These are phyloP conservation scores for Aspergillus intermedius DNA, from an alignment of 2,329 filamentous ascomycete genomes.

Conservation along the genomic window DNA sequence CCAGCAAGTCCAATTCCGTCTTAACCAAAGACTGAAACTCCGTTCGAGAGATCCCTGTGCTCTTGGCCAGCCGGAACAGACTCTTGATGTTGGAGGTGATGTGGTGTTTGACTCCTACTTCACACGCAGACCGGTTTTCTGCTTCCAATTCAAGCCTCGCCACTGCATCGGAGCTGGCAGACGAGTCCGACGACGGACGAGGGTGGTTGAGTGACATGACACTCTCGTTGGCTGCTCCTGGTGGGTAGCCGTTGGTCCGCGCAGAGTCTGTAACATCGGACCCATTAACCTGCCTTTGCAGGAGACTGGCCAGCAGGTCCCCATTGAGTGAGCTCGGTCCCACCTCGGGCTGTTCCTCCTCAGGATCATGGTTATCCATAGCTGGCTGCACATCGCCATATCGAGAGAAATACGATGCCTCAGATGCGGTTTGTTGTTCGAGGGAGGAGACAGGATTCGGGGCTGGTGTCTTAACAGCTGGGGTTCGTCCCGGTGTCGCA, in stretches of 20 bases:
- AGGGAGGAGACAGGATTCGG: constrained; percentile 18
- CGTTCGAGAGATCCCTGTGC: constrained; percentile 51
- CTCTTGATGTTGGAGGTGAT: constrained; percentile 59
- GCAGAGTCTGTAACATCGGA: constrained; percentile 11
- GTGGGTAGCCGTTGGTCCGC: constrained; percentile 17
- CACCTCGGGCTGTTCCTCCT: constrained; percentile 44
- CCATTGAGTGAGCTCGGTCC: constrained; percentile 51
- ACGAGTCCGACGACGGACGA: constrained; percentile 38
- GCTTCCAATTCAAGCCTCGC: constrained; percentile 51
- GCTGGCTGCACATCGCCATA: constrained; percentile 60
- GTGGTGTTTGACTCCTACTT: constrained; percentile 57
- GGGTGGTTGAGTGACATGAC: constrained; percentile 35
- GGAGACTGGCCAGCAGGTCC: constrained; percentile 39
- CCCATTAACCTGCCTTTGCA: constrained; percentile 33
- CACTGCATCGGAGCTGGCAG: constrained; percentile 43
- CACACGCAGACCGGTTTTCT: constrained; percentile 47
- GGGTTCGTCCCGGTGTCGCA: constrained; percentile 48
- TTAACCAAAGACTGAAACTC: constrained; percentile 57
- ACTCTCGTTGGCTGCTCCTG: constrained; percentile 15
- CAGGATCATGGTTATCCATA: constrained; percentile 57
- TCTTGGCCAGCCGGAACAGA: constrained; percentile 54
- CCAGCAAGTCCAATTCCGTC: constrained; percentile 53
- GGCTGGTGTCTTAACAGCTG: constrained; percentile 35
- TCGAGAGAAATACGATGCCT: constrained; percentile 55
- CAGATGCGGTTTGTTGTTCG: constrained; percentile 36